Evolutionary conservation across 2,329 filamentous ascomycete genomes (phyloP), one percentile per base, ranked within the genome.

Genomic region (Nigrospora sphaerica): DNA sequence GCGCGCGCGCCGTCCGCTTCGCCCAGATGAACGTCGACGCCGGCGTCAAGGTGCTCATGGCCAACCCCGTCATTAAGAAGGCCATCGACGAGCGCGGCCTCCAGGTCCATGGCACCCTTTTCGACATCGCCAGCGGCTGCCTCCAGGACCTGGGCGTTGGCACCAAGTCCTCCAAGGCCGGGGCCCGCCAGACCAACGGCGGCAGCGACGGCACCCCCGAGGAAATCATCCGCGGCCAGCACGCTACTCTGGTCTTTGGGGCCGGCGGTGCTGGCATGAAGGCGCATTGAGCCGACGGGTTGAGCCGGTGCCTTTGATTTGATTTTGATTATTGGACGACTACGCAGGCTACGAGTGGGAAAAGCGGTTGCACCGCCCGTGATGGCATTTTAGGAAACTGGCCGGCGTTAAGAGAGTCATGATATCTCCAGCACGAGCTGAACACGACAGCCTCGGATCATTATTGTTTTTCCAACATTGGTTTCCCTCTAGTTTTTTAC

Each of bases 1-100:
- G 73, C 45, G 73, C 74, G 42, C 74, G 78, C 42, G 73, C 73
- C 1, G 65, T 77, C 12, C 80, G 80, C 54, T 68, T 95, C 50
- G 84, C 85, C 6, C 86, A 92, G 70, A 68, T 91, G 57, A 93
- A 93, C 62, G 86, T 95, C 16, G 72, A 81, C 54, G 72, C 77
- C 32, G 84, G 86, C 19, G 72, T 92, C 48, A 72, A 81, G 54
- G 76, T 80, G 17, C 66, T 93, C 47, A 78, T 83, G 70, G 74
- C 80, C 60, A 90, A 89, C 64, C 71, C 75, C 42, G 76, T 78
- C 19, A 76, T 95, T 31, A 74, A 82, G 57, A 83, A 87, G 51
- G 88, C 86, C 23, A 79, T 90, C 49, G 65, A 71, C 52, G 81
- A 88, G 56, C 73, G 86, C 28, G 85, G 83, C 1, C 65, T 95